A percentile compares a stretch with the other conserved stretches of the same genome.
Evolutionary conservation across 345 rosid species (phyloP).

Genomic region (Pistacia atlantica): DNA sequence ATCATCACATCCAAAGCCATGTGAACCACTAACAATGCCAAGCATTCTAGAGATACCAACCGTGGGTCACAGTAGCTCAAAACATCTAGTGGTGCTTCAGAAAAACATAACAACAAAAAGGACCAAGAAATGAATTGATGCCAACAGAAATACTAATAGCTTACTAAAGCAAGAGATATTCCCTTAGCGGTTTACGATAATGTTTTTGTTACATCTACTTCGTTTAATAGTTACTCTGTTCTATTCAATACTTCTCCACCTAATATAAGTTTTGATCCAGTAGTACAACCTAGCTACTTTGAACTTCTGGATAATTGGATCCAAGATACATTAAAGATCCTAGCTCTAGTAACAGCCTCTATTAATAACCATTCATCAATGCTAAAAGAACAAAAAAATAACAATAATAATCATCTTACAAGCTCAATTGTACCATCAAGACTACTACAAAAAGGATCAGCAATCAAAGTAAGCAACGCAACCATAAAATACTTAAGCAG

Average conservation of each 20-base stretch:
- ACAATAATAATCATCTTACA: not conserved
- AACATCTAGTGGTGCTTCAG: not conserved
- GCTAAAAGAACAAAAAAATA: not conserved
- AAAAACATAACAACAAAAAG: not conserved
- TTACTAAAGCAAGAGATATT: not conserved
- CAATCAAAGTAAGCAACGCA: not conserved
- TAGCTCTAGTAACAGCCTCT: not conserved
- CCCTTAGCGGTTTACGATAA: not conserved
- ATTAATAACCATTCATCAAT: not conserved
- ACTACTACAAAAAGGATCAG: not conserved
- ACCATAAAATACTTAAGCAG: not conserved
- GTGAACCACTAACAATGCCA: not conserved
- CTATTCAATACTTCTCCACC: constrained; percentile 1
- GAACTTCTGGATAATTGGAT: too few species aligned
- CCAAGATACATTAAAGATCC: not conserved
- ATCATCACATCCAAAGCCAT: not conserved
- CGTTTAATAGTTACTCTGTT: not conserved
- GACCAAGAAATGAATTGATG: not conserved
- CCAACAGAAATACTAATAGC: not conserved
- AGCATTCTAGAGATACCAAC: not conserved
- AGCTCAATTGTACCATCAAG: not conserved
- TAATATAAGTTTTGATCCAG: too few species aligned
- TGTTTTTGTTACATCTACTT: not conserved
- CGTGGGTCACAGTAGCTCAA: not conserved
- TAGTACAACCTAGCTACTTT: too few species aligned